Evolutionary conservation across 441 rosid genomes (phyloP).

Genomic region (Pelargonium myrrhifolium): DNA sequence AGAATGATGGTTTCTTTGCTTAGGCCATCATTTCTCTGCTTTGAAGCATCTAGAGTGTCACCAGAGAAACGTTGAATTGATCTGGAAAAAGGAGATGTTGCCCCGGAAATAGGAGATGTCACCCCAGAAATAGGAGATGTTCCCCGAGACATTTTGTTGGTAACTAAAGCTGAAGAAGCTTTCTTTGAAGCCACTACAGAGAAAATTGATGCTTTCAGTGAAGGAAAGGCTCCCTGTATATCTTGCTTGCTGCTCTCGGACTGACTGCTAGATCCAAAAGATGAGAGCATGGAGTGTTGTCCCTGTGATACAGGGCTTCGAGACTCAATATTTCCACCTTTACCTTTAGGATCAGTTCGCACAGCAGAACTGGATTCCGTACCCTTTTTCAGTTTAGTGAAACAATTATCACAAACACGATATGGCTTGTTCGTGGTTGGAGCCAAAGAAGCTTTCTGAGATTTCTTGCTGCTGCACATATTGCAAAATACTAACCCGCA

Average conservation of each 20-base stretch:
- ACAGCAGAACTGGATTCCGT: constrained; percentile 52
- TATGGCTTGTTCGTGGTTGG: constrained; percentile 83
- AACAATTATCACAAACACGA: constrained; percentile 88
- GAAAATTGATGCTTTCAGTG: constrained; percentile 67
- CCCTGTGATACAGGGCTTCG: constrained; percentile 33
- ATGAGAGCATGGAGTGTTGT: constrained; percentile 64
- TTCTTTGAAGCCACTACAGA: constrained; percentile 85
- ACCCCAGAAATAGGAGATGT: constrained; percentile 91
- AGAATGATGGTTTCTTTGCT: constrained; percentile 73
- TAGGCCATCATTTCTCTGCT: constrained; percentile 57
- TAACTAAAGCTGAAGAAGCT: constrained; percentile 91
- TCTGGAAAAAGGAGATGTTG: constrained; percentile 89
- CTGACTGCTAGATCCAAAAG: constrained; percentile 73
- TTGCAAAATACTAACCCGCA: constrained; percentile 92
- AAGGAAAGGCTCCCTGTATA: constrained; percentile 66
- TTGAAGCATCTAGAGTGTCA: constrained; percentile 71
- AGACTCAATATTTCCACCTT: constrained; percentile 68
- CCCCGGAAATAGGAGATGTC: constrained; percentile 88
- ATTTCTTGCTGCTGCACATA: constrained; percentile 80
- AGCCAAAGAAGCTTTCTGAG: constrained; percentile 89
- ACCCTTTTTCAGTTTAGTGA: constrained; percentile 61
- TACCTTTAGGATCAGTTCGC: constrained; percentile 51
- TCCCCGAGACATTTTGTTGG: constrained; percentile 73
- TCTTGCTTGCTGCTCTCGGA: constrained; percentile 63
- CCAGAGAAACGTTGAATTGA: constrained; percentile 73